Conservation (phyloP, 2,329 filamentous ascomycete genomes). For the Didymellaceae sp. region DNA sequence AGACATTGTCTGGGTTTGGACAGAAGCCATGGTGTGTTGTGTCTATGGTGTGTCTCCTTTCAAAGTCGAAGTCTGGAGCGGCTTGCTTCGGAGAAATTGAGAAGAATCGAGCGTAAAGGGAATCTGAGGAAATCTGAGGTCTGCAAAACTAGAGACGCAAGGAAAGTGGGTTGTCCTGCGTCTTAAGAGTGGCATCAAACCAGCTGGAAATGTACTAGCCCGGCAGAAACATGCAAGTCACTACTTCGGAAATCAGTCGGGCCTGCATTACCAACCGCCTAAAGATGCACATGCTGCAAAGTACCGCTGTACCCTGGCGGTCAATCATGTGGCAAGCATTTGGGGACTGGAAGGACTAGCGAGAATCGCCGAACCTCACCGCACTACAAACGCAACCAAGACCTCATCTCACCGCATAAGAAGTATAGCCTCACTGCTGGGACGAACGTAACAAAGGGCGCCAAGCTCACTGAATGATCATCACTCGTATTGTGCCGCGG, state of each 20-base stretch:
- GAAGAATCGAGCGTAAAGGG: background rate
- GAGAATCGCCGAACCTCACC: constrained; percentile 19
- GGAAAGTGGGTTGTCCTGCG: constrained; percentile 13
- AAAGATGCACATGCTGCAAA: constrained; percentile 15
- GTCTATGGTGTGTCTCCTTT: background rate
- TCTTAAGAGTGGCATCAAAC: constrained; percentile 11
- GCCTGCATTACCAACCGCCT: constrained; percentile 10
- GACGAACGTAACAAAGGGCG: background rate
- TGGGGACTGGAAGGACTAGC: constrained; percentile 14
- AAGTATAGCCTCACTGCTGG: constrained; percentile 5
- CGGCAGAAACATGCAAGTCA: constrained; percentile 18
- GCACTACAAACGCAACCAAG: constrained; percentile 5
- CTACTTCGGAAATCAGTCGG: constrained; percentile 17
- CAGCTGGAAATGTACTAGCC: constrained; percentile 8
- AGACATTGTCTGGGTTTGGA: constrained; percentile 35
- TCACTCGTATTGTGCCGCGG: background rate
- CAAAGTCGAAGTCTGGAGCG: background rate
- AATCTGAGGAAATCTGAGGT: background rate
- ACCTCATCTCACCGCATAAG: constrained; percentile 13
- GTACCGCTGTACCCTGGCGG: constrained; percentile 13
- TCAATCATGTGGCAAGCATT: constrained; percentile 18
- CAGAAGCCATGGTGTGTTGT: constrained; percentile 28
- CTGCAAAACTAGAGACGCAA: constrained; percentile 12
- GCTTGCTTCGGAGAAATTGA: constrained; percentile 1
- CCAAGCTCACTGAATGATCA: background rate